phyloP scores from a whole-genome alignment of 2,329 filamentous ascomycete species.

The Paraphaeosphaeria minitans region DNA sequence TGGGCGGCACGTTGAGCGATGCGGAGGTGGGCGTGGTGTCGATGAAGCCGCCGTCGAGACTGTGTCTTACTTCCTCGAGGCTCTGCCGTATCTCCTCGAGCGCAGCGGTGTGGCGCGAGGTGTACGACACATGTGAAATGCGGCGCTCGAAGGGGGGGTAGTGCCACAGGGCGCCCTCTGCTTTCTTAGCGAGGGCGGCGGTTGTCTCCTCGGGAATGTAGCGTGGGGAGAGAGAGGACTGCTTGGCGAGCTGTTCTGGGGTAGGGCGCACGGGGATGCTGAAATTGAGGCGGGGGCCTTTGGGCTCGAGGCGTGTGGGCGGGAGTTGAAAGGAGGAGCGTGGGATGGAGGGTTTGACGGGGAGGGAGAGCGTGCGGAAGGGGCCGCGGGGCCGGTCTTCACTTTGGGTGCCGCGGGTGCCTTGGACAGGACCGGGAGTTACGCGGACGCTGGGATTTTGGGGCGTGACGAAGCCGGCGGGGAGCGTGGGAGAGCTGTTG shows the following conservation, averaged over 20 bases:
- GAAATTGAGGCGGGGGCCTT: background rate
- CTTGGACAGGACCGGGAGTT: background rate
- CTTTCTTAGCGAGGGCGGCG: background rate
- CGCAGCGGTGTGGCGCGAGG: constrained; percentile 2
- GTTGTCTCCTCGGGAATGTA: constrained; percentile 5
- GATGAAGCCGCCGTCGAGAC: constrained; percentile 2
- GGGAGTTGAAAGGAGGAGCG: constrained; percentile 6
- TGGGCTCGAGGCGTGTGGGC: background rate
- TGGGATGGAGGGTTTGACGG: background rate
- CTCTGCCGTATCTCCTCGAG: background rate
- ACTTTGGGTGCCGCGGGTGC: background rate
- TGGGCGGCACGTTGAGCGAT: background rate
- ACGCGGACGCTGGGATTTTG: constrained; percentile 4
- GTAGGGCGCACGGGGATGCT: constrained; percentile 4
- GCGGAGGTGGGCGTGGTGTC: background rate
- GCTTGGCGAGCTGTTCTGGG: background rate
- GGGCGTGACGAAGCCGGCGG: background rate
- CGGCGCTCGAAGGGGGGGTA: constrained; percentile 8
- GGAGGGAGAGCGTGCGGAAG: constrained; percentile 1
- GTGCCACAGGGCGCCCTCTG: background rate
- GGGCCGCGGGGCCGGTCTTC: background rate
- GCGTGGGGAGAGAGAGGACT: constrained; percentile 2
- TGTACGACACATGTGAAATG: constrained; percentile 14
- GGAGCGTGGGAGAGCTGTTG: constrained; percentile 2
- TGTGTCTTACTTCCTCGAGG: background rate